phyloP scores from a whole-genome alignment of 192 early-diverging fungal genomes.

The Rhizophagus sp. region DNA sequence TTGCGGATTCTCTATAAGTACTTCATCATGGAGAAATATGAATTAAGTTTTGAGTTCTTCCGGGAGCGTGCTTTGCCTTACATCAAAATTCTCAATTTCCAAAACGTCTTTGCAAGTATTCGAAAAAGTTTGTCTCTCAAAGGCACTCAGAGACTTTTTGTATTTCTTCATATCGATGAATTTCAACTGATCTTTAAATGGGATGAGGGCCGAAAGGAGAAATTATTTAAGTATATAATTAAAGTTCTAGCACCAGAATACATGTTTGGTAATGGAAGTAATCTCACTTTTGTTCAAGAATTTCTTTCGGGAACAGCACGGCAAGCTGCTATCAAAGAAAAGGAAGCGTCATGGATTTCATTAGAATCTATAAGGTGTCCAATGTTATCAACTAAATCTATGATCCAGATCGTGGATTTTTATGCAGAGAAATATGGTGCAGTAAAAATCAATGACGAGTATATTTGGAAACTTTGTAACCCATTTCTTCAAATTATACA shows the following conservation, averaged over 20 bases:
- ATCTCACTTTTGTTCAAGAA: not conserved
- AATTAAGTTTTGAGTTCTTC: constrained; percentile 12
- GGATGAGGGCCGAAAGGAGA: not conserved
- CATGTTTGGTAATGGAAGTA: too few relatives aligned
- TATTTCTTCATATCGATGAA: constrained; percentile 23
- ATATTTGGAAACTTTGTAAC: constrained; percentile 27
- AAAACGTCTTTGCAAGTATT: constrained; percentile 15
- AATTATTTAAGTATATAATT: constrained; percentile 9
- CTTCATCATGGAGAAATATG: constrained; percentile 25
- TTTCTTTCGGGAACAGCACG: constrained; percentile 16
- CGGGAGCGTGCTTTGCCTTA: not conserved
- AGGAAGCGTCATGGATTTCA: constrained; percentile 12
- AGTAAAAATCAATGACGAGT: constrained; percentile 3
- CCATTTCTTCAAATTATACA: constrained; percentile 20
- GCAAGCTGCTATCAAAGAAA: constrained; percentile 2
- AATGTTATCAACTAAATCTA: constrained; percentile 11
- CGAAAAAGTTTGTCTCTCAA: constrained; percentile 10
- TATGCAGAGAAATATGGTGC: constrained; percentile 12
- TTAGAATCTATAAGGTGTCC: constrained; percentile 23
- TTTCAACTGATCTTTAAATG: constrained; percentile 11
- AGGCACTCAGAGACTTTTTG: constrained; percentile 1
- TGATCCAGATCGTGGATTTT: constrained; percentile 19
- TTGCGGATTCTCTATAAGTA: constrained; percentile 16
- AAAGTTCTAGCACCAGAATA: not conserved
- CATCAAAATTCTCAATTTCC: constrained; percentile 25